A percentile compares a stretch with the other conserved stretches of the same genome.
phyloP scores from a whole-genome alignment of 768 basidiomycete genomes.

The Kwoniella shandongensis region DNA sequence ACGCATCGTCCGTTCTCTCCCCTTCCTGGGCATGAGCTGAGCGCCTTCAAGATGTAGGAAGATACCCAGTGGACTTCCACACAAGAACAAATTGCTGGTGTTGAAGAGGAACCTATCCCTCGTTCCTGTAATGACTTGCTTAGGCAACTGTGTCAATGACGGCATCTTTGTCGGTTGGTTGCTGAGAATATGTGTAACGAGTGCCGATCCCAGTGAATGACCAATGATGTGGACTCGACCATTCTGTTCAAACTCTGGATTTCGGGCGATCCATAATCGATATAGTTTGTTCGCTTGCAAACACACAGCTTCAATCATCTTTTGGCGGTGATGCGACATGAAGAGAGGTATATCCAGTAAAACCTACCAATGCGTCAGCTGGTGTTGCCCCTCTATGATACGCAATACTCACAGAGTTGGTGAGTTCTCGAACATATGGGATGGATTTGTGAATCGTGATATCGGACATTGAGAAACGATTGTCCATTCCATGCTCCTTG shows the following conservation, averaged over 20 bases:
- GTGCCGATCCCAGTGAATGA: slow-evolving; percentile 56
- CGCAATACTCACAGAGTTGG: slow-evolving; percentile 53
- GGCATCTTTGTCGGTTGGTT: slow-evolving; percentile 57
- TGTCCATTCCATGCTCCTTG: slow-evolving; percentile 55
- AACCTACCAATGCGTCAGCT: slow-evolving; percentile 14
- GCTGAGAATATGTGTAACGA: slow-evolving; percentile 56
- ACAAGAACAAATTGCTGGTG: slow-evolving; percentile 54
- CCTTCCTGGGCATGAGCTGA: slow-evolving; percentile 57
- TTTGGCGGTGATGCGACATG: slow-evolving; percentile 56
- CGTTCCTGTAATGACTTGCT: slow-evolving; percentile 46
- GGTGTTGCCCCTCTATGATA: neutral
- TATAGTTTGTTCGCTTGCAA: slow-evolving; percentile 56
- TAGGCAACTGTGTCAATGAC: slow-evolving; percentile 50
- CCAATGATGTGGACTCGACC: slow-evolving; percentile 57
- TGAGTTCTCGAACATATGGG: slow-evolving; percentile 56
- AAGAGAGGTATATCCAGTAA: slow-evolving; percentile 57
- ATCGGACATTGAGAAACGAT: slow-evolving; percentile 56
- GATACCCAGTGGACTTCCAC: slow-evolving; percentile 56
- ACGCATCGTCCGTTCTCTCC: slow-evolving; percentile 55
- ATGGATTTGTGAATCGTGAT: slow-evolving; percentile 57
- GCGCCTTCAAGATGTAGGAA: slow-evolving; percentile 57
- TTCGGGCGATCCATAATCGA: slow-evolving; percentile 56
- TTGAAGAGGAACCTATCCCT: slow-evolving; percentile 55
- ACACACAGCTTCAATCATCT: slow-evolving; percentile 58
- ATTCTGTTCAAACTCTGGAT: slow-evolving; percentile 54